These are phyloP conservation scores for Podospora didyma DNA, from an alignment of 495 filamentous ascomycete genomes.

Conservation along the genomic window DNA sequence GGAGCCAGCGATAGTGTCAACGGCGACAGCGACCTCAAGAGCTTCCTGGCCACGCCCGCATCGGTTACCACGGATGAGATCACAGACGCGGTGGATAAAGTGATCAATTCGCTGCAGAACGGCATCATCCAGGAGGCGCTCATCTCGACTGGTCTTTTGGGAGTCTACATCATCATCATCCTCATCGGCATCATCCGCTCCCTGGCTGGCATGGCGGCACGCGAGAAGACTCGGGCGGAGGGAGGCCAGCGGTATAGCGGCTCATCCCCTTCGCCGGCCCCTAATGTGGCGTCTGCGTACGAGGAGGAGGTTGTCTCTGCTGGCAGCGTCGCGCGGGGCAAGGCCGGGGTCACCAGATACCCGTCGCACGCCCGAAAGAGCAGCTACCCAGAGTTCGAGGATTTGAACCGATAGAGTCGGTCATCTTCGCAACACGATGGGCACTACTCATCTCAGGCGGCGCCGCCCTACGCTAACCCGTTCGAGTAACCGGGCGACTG, in stretches of 20 bases:
- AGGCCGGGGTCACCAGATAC: slow-evolving; percentile 13
- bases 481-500: neutral
- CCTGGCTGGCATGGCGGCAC: slow-evolving; percentile 44
- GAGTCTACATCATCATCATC: slow-evolving; percentile 71
- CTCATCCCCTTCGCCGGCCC: neutral
- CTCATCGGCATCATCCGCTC: slow-evolving; percentile 69
- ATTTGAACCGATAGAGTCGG: too few relatives aligned
- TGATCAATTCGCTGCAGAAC: slow-evolving; percentile 58
- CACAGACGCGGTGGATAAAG: slow-evolving; percentile 63
- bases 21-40: slow-evolving; percentile 53
- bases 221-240: slow-evolving; percentile 51
- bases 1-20: slow-evolving; percentile 65
- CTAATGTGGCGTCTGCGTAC: neutral
- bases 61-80: slow-evolving; percentile 72
- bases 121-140: slow-evolving; percentile 70
- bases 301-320: slow-evolving; percentile 19
- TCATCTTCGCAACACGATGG: too few relatives aligned
- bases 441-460: too few relatives aligned
- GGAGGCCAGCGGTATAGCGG: slow-evolving; percentile 35
- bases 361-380: slow-evolving; percentile 26
- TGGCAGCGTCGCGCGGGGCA: slow-evolving; percentile 19
- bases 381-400: slow-evolving; percentile 25
- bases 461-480: neutral
- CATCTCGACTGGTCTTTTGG: slow-evolving; percentile 66
- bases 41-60: slow-evolving; percentile 71